Conservation (phyloP, 176 grass and related monocot species). For the Zoysia pacifica region DNA sequence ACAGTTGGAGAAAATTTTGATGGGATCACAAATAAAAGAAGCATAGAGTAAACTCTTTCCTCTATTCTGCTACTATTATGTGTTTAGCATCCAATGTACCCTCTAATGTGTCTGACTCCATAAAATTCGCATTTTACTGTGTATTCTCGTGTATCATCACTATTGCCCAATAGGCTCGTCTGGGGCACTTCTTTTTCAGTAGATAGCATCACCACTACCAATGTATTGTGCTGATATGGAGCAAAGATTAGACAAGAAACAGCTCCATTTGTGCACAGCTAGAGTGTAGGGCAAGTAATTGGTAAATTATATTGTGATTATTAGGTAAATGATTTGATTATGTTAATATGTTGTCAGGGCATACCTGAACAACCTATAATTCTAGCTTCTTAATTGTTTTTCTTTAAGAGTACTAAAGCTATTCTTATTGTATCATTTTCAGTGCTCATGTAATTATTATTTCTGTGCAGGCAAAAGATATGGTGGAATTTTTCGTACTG, state of each 20-base stretch:
- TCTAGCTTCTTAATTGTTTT: background rate
- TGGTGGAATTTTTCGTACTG: slow-evolving; percentile 87
- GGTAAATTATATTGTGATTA: background rate
- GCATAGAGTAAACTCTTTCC: background rate
- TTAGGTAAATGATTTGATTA: slow-evolving; percentile 1
- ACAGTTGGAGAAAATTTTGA: background rate
- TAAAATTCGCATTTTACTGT: background rate
- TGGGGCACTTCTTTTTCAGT: background rate
- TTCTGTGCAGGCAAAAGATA: slow-evolving; percentile 79
- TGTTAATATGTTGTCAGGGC: background rate
- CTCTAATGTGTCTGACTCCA: background rate
- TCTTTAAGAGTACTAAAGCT: background rate
- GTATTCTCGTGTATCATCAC: background rate
- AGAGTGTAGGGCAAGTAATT: background rate
- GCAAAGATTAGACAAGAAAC: slow-evolving; percentile 1
- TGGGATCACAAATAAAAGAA: background rate
- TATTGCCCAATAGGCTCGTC: background rate
- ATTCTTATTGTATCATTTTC: background rate
- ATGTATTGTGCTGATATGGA: background rate
- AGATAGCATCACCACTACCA: background rate
- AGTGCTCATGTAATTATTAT: slow-evolving; percentile 18
- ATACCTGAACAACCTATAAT: background rate
- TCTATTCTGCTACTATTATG: background rate
- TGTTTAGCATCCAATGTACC: background rate
- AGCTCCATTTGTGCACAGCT: background rate